Evolutionary conservation across 2,329 filamentous ascomycete genomes (phyloP).

Genomic region (Ceratocystiopsis minuta): DNA sequence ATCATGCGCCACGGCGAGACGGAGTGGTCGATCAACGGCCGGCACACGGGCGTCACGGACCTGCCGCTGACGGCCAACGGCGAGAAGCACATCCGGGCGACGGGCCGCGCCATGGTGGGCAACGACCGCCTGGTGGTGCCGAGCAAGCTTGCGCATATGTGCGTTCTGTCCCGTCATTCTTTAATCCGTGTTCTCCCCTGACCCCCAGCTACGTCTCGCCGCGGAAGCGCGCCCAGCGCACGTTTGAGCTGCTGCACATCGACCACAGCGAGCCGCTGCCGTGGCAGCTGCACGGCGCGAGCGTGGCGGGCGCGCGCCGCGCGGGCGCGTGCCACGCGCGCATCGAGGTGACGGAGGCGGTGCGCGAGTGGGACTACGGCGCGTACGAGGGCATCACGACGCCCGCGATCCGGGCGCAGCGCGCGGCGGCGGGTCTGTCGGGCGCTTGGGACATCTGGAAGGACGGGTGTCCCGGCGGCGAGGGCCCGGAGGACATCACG

Average conservation of each 20-base stretch:
- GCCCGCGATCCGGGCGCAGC: slow-evolving; percentile 43
- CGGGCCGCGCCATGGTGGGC: slow-evolving; percentile 69
- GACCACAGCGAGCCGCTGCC: slow-evolving; percentile 52
- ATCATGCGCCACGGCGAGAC: slow-evolving; percentile 84
- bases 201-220: slow-evolving; percentile 63
- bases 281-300: slow-evolving; percentile 38
- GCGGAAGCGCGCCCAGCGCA: slow-evolving; percentile 65
- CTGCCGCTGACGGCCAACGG: slow-evolving; percentile 71
- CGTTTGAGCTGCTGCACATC: slow-evolving; percentile 73
- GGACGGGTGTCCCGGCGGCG: slow-evolving; percentile 74
- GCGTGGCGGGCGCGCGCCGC: slow-evolving; percentile 11
- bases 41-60: slow-evolving; percentile 73
- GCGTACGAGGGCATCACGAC: slow-evolving; percentile 70
- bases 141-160: slow-evolving; percentile 67
- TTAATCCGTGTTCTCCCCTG: slow-evolving; percentile 3
- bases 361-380: slow-evolving; percentile 79
- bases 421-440: slow-evolving; percentile 36
- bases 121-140: slow-evolving; percentile 73
- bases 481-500: slow-evolving; percentile 60
- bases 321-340: slow-evolving; percentile 31
- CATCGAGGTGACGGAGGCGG: slow-evolving; percentile 50
- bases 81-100: slow-evolving; percentile 56
- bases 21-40: slow-evolving; percentile 78
- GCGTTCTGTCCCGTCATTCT: slow-evolving; percentile 15
- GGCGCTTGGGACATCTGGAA: slow-evolving; percentile 69